Evolutionary conservation across 2,329 filamentous ascomycete genomes (phyloP).

Genomic region (Didymella sp.): DNA sequence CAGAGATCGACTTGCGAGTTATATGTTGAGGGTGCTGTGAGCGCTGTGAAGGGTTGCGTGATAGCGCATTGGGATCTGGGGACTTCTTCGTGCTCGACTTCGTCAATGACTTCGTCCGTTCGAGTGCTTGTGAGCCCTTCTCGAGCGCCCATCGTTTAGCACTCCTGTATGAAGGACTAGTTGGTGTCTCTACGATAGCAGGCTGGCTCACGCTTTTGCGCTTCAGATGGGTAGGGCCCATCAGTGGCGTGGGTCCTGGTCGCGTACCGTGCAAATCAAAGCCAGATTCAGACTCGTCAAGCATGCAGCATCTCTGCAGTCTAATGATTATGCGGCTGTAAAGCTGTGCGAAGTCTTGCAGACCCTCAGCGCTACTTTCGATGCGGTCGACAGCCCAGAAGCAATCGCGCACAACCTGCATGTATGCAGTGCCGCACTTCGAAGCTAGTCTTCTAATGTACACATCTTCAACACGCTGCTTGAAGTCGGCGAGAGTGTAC

Average conservation of each 20-base stretch:
- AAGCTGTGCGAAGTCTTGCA: constrained; percentile 44
- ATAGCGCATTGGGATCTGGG: constrained; percentile 35
- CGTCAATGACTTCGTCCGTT: constrained; percentile 43
- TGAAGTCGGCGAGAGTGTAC: constrained; percentile 67
- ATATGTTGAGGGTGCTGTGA: constrained; percentile 46
- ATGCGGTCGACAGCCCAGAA: constrained; percentile 69
- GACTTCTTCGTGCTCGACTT: constrained; percentile 38
- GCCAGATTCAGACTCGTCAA: constrained; percentile 47
- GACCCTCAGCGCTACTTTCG: constrained; percentile 34
- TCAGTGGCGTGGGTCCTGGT: constrained; percentile 30
- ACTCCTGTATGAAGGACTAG: constrained; percentile 44
- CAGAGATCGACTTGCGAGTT: constrained; percentile 46
- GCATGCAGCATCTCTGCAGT: constrained; percentile 49
- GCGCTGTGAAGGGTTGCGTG: constrained; percentile 39
- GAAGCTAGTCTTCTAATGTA: constrained; percentile 70
- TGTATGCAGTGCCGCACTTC: constrained; percentile 76
- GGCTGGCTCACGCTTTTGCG: constrained; percentile 41
- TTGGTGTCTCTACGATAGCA: constrained; percentile 35
- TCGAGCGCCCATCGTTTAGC: constrained; percentile 48
- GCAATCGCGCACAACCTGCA: constrained; percentile 75
- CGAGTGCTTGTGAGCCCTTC: constrained; percentile 45
- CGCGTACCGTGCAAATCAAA: constrained; percentile 39
- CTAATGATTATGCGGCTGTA: constrained; percentile 56
- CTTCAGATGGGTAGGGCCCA: constrained; percentile 38
- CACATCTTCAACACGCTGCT: constrained; percentile 67